phyloP scores from a whole-genome alignment of 2,329 filamentous ascomycete genomes.

The Aspergillus terreus region DNA sequence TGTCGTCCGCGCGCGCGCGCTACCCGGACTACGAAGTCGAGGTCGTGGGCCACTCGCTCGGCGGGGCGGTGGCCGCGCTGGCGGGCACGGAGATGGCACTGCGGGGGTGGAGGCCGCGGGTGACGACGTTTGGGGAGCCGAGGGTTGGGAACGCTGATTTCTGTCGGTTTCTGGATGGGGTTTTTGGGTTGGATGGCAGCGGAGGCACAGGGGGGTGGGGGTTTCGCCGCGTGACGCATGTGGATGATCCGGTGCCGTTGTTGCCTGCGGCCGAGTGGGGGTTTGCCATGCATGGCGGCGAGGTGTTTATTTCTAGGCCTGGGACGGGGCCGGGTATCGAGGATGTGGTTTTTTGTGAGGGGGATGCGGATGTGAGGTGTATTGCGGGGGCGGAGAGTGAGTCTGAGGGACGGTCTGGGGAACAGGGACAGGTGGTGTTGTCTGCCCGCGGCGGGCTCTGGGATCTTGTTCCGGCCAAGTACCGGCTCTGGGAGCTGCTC shows the following conservation, averaged over 20 bases:
- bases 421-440: too few species aligned
- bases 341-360: constrained; percentile 69
- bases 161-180: constrained; percentile 51
- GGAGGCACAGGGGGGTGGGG: background rate
- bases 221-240: constrained; percentile 70
- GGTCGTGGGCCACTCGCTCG: constrained; percentile 85
- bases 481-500: constrained; percentile 84
- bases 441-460: constrained; percentile 7
- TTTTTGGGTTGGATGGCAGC: constrained; percentile 40
- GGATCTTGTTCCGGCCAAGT: constrained; percentile 47
- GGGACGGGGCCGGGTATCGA: constrained; percentile 63
- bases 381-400: constrained; percentile 57
- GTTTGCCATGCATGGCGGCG: constrained; percentile 77
- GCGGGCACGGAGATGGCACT: constrained; percentile 77
- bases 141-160: constrained; percentile 54
- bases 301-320: constrained; percentile 76
- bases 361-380: constrained; percentile 68
- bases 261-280: constrained; percentile 86
- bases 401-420: background rate
- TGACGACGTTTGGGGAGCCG: constrained; percentile 94
- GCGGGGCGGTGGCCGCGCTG: constrained; percentile 84
- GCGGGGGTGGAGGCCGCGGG: constrained; percentile 68
- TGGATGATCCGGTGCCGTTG: constrained; percentile 81
- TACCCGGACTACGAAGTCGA: constrained; percentile 71
- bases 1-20: constrained; percentile 56